Evolutionary conservation across 768 basidiomycete genomes (phyloP).

Genomic region (Leccinum fibrillosum): DNA sequence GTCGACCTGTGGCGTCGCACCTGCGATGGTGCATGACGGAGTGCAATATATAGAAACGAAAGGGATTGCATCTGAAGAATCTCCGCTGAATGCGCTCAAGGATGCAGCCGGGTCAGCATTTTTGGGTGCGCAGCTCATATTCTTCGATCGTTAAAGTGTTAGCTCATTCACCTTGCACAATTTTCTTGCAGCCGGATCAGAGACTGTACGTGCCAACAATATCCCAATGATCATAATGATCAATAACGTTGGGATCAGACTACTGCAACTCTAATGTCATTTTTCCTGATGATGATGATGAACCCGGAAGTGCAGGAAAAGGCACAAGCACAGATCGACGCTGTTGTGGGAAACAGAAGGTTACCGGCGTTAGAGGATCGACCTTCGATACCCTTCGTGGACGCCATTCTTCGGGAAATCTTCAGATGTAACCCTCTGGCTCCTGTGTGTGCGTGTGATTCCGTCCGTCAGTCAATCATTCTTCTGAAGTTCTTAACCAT

Average conservation of each 20-base stretch:
- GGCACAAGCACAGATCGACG: constrained; percentile 8
- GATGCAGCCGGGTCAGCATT: constrained; percentile 1
- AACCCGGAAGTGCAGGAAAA: constrained; percentile 3
- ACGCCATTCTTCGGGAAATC: constrained; percentile 7
- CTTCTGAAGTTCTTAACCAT: no score
- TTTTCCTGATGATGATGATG: constrained; percentile 13
- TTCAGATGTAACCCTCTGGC: not conserved
- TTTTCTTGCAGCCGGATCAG: constrained; percentile 1
- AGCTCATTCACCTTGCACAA: not conserved
- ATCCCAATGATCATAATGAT: not conserved
- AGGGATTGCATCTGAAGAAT: not conserved
- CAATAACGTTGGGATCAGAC: not conserved
- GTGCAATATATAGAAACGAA: not conserved
- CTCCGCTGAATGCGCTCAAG: not conserved
- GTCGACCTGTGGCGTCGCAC: not conserved
- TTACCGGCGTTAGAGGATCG: constrained; percentile 6
- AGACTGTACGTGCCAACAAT: not conserved
- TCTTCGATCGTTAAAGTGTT: not conserved
- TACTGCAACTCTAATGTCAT: not conserved
- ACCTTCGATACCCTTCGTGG: constrained; percentile 3
- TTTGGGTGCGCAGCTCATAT: not conserved
- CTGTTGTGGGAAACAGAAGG: constrained; percentile 1
- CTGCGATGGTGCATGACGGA: constrained; percentile 6
- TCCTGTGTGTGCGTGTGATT: constrained; percentile 5
- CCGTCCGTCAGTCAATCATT: not conserved